Percentiles rank a stretch among this genome's conserved stretches.
These are phyloP conservation scores for Ciborinia camelliae DNA, from an alignment of 2,329 filamentous ascomycete species.

Conservation along the genomic window DNA sequence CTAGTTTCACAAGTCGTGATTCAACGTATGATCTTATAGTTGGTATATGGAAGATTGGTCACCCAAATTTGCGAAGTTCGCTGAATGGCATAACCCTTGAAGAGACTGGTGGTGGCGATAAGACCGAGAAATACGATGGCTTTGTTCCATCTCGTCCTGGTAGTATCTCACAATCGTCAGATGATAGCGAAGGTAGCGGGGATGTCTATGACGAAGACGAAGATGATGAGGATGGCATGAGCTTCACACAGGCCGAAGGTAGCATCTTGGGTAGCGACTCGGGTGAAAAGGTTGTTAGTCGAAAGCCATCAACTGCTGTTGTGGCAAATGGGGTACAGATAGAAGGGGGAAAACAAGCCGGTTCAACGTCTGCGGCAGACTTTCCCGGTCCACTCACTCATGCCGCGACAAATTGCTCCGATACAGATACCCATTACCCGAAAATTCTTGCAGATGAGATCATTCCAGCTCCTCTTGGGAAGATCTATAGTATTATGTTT, in stretches of 20 bases:
- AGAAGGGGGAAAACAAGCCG: constrained; percentile 51
- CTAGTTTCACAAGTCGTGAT: constrained; percentile 90
- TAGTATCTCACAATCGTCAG: constrained; percentile 53
- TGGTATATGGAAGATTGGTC: constrained; percentile 96
- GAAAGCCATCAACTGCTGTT: constrained; percentile 66
- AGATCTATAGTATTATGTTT: constrained; percentile 86
- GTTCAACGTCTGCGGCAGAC: constrained; percentile 51
- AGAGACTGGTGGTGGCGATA: constrained; percentile 76
- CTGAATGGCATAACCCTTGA: constrained; percentile 84
- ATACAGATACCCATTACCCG: constrained; percentile 76
- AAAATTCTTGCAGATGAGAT: constrained; percentile 81
- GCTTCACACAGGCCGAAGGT: constrained; percentile 49
- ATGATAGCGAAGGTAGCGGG: constrained; percentile 59
- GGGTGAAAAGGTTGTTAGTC: constrained; percentile 59
- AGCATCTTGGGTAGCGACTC: constrained; percentile 48
- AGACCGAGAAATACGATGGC: constrained; percentile 72
- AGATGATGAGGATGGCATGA: constrained; percentile 65
- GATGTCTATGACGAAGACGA: constrained; percentile 79
- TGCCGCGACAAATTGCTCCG: constrained; percentile 79
- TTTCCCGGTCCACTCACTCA: constrained; percentile 85
- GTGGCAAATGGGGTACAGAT: constrained; percentile 44
- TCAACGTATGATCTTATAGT: constrained; percentile 96
- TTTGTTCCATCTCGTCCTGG: constrained; percentile 39
- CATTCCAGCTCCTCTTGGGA: constrained; percentile 83
- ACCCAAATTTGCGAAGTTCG: constrained; percentile 86